These are phyloP conservation scores for Trametes elegans DNA, from an alignment of 768 basidiomycete genomes.

Conservation along the genomic window DNA sequence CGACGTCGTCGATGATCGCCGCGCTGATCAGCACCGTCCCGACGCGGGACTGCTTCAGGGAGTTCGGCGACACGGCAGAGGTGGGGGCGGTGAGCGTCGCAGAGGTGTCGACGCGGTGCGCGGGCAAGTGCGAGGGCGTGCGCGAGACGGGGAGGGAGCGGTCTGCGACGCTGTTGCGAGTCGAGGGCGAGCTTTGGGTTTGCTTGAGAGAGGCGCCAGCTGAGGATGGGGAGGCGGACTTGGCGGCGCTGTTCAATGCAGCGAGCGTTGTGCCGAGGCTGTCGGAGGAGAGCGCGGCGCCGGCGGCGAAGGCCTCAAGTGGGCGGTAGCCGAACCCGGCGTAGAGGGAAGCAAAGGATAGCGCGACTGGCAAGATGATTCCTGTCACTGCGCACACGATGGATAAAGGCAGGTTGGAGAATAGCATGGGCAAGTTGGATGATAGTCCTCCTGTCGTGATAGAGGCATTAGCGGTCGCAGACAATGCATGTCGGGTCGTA, in stretches of 20 bases:
- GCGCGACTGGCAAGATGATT: constrained; percentile 46
- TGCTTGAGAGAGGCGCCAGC: background rate
- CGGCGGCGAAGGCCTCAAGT: constrained; percentile 56
- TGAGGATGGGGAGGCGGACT: background rate
- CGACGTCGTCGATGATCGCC: constrained; percentile 64
- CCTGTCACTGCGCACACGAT: constrained; percentile 50
- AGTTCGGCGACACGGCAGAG: constrained; percentile 36
- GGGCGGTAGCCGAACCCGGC: constrained; percentile 41
- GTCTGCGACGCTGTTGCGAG: background rate
- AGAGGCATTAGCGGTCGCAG: constrained; percentile 31
- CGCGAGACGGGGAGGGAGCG: background rate
- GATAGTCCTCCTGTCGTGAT: constrained; percentile 60
- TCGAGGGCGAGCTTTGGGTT: too few relatives aligned
- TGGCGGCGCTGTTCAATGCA: constrained; percentile 39
- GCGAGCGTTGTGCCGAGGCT: constrained; percentile 65
- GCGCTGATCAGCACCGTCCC: constrained; percentile 60
- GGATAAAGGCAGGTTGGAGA: constrained; percentile 47
- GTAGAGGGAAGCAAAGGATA: constrained; percentile 44
- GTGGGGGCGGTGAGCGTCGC: constrained; percentile 47
- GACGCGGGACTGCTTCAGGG: constrained; percentile 44
- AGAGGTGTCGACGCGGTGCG: background rate
- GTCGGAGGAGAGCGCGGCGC: constrained; percentile 60
- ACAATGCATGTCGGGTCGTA: background rate
- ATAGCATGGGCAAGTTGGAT: constrained; percentile 44
- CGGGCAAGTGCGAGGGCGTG: background rate